Evolutionary conservation across 139 green algal species (phyloP).

Genomic region (Volvox reticuliferus): DNA sequence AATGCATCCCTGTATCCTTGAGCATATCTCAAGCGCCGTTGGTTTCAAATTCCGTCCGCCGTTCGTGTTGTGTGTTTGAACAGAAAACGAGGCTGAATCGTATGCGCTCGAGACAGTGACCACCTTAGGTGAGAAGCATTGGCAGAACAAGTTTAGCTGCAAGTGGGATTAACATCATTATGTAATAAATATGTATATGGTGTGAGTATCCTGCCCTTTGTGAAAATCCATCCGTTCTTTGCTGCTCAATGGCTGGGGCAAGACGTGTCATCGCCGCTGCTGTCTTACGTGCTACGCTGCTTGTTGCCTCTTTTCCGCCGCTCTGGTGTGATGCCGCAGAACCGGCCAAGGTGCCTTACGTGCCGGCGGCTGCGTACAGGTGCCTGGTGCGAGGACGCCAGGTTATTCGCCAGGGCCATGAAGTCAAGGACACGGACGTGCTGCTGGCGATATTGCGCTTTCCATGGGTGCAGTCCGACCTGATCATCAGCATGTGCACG

Average conservation of each 20-base stretch:
- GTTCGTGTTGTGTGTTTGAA: not conserved
- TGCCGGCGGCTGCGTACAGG: not conserved
- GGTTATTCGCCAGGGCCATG: not conserved
- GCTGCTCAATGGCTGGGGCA: too few species aligned
- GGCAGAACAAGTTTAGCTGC: too few species aligned
- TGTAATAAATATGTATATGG: too few species aligned
- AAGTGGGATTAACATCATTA: too few species aligned
- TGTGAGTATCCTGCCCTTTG: too few species aligned
- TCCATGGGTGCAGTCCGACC: conserved; percentile 52
- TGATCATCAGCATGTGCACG: conserved; percentile 48
- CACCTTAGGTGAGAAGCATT: not conserved
- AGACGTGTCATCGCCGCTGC: too few species aligned
- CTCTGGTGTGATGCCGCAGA: not conserved
- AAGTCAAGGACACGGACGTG: conserved; percentile 13
- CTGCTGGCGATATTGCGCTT: conserved; percentile 66
- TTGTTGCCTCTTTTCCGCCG: too few species aligned
- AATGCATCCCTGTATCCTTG: too few species aligned
- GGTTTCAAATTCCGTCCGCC: too few species aligned
- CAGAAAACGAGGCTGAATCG: not conserved
- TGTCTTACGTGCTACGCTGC: too few species aligned
- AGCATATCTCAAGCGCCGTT: too few species aligned
- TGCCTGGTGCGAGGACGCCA: conserved; percentile 11
- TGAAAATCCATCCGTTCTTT: too few species aligned
- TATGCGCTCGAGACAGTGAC: not conserved
- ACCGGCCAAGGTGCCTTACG: not conserved